phyloP scores from a whole-genome alignment of 805 yeast species.

The Lachancea meyersii region DNA sequence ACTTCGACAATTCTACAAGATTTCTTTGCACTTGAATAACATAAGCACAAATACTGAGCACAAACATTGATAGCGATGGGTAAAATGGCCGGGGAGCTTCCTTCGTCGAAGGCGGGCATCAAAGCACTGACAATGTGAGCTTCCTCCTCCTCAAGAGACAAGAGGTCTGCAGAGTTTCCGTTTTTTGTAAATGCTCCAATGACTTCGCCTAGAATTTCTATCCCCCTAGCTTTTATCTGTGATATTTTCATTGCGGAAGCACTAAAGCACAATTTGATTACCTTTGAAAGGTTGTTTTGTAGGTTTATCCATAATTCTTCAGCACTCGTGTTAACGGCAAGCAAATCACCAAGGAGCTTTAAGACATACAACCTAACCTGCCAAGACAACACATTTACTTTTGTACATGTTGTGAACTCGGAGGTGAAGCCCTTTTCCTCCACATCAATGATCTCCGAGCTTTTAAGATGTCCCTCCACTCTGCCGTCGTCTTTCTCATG shows the following conservation, averaged over 20 bases:
- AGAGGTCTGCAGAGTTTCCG: slow-evolving; percentile 63
- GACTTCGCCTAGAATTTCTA: slow-evolving; percentile 57
- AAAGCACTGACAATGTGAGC: slow-evolving; percentile 90
- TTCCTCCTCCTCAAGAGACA: slow-evolving; percentile 83
- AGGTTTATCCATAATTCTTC: background rate
- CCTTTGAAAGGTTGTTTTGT: slow-evolving; percentile 47
- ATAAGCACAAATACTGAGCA: slow-evolving; percentile 67
- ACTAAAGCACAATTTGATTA: slow-evolving; percentile 71
- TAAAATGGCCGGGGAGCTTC: slow-evolving; percentile 67
- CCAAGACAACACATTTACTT: slow-evolving; percentile 36
- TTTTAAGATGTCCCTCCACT: slow-evolving; percentile 33
- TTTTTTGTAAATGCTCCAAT: slow-evolving; percentile 57
- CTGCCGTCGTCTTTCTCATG: background rate
- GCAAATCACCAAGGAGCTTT: slow-evolving; percentile 26
- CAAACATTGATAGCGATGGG: slow-evolving; percentile 71
- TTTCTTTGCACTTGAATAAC: slow-evolving; percentile 43
- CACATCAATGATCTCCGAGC: slow-evolving; percentile 28
- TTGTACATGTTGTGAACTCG: background rate
- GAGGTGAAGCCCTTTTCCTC: slow-evolving; percentile 2
- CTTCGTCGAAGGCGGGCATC: slow-evolving; percentile 74
- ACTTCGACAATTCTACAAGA: slow-evolving; percentile 55
- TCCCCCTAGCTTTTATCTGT: slow-evolving; percentile 56
- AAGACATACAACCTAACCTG: slow-evolving; percentile 37
- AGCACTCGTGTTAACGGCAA: slow-evolving; percentile 1
- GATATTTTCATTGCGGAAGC: slow-evolving; percentile 71